Percentiles rank a stretch among this genome's conserved stretches.
phyloP scores from a whole-genome alignment of 768 basidiomycete genomes.

The Tulasnella sp. region DNA sequence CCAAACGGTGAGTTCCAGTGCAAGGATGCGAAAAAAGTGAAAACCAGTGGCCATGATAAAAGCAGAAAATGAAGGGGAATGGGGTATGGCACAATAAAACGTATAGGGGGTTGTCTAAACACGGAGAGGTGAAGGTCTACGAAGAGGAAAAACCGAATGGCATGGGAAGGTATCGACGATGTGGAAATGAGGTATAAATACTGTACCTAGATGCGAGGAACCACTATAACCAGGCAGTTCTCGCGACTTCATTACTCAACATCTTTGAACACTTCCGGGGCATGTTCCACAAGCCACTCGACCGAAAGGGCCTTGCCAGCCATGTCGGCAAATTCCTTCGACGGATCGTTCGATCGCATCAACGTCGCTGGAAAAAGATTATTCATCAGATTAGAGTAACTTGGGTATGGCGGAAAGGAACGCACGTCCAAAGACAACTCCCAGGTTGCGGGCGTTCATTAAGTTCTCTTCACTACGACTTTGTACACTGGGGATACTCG shows the following conservation, averaged over 20 bases:
- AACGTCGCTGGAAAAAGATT: slow-evolving; percentile 66
- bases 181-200: not conserved
- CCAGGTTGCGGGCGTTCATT: slow-evolving; percentile 93
- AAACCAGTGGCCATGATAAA: not conserved
- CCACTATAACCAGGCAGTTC: not conserved
- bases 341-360: slow-evolving; percentile 82
- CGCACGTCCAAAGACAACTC: slow-evolving; percentile 98
- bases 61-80: not conserved
- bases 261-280: slow-evolving; percentile 41
- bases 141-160: not conserved
- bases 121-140: not conserved
- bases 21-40: not conserved
- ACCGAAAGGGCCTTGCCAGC: slow-evolving; percentile 90
- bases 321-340: slow-evolving; percentile 95
- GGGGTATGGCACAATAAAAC: not conserved
- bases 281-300: slow-evolving; percentile 94
- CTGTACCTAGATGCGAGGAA: not conserved
- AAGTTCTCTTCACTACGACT: slow-evolving; percentile 69
- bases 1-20: not conserved
- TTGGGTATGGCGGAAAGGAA: slow-evolving; percentile 32
- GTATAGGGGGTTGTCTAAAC: not conserved
- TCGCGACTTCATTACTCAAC: not conserved
- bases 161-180: not conserved
- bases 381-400: slow-evolving; percentile 2
- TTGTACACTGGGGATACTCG: slow-evolving; percentile 48